Evolutionary conservation across 352 stramenopile genomes (phyloP), one percentile per base, ranked within the genome.

Genomic region (Globisporangium echinulatum): DNA sequence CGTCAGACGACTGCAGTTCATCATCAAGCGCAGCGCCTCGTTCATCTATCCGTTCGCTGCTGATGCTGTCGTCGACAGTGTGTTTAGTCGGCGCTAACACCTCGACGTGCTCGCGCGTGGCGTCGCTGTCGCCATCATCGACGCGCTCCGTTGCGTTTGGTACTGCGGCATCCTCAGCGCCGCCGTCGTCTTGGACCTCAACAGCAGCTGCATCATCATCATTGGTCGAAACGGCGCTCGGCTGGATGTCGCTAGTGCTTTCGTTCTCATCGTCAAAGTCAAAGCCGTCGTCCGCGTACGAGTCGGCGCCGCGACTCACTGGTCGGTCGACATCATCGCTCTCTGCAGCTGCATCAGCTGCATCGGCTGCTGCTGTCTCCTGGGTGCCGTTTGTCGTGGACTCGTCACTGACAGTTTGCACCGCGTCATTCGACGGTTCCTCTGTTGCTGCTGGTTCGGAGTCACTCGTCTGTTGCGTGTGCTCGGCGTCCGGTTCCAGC

Each of bases 281-380:
- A 42, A 66, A 66, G 15, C 53, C 49, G 6, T 61, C 60, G 7
- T 61, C 60, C 11, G 54, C 60, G 19, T 61, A 66, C 49, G 60
- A 53, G 33, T 66, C 54, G 50, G 42, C 47, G 14, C 54, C 59
- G 25, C 47, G 52, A 36, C 46, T 65, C 42, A 40, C 47, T 8
- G 52, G 48, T 17, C 60, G 60, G 33, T 66, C 60, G 25, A 40
- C 13, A n/a, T 13, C 37, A 33, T 64, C 46, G 36, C 6, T 38
- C 17, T 59, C 52, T 17, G 9, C 15, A 14, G 44, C 19, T 5
- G 25, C 25, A 9, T 53, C 15, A 14, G 44, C 19, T 5, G 49
- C 25, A 9, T 53, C n/a, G 51, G n/a, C 37, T 3, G 38, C 15
- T 37, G 37, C 8, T n/a, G 15, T 48, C 11, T 48, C 43, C 6